Percentiles rank a stretch among this genome's conserved stretches.
Conservation (phyloP, 176 grass and related monocot genomes). For the Eragrostis curvula region DNA sequence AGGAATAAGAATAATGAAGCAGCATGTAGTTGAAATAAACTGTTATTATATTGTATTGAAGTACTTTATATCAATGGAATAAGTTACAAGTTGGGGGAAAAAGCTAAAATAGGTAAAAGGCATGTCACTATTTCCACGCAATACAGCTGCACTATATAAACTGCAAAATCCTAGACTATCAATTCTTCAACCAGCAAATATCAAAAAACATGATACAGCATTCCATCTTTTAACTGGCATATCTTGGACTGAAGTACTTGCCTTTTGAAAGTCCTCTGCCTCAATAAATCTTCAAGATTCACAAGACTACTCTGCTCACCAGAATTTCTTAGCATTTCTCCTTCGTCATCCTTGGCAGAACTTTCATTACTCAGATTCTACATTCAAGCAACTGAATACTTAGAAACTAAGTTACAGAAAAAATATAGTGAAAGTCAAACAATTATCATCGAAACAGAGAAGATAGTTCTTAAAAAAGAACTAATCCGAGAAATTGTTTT, state of each 20-base stretch:
- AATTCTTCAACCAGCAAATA: not conserved
- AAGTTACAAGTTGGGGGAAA: not conserved
- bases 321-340: constrained; percentile 31
- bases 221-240: not conserved
- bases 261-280: constrained; percentile 57
- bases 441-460: not conserved
- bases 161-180: not conserved
- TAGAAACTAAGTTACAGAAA: not conserved
- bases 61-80: not conserved
- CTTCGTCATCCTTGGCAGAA: constrained; percentile 26
- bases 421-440: constrained; percentile 1
- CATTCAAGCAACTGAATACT: constrained; percentile 9
- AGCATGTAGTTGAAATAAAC: constrained; percentile 10
- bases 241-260: constrained; percentile 23
- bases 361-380: constrained; percentile 40
- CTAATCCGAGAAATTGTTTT: not conserved
- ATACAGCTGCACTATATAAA: not conserved
- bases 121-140: not conserved
- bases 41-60: not conserved
- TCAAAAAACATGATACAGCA: not conserved
- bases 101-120: not conserved
- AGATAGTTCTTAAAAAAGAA: not conserved
- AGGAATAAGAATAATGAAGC: constrained; percentile 24
- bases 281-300: constrained; percentile 53
- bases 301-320: constrained; percentile 17